Base-by-base conservation (phyloP, 1,284 basidiomycete species). In the Spongiforma sp. region DNA sequence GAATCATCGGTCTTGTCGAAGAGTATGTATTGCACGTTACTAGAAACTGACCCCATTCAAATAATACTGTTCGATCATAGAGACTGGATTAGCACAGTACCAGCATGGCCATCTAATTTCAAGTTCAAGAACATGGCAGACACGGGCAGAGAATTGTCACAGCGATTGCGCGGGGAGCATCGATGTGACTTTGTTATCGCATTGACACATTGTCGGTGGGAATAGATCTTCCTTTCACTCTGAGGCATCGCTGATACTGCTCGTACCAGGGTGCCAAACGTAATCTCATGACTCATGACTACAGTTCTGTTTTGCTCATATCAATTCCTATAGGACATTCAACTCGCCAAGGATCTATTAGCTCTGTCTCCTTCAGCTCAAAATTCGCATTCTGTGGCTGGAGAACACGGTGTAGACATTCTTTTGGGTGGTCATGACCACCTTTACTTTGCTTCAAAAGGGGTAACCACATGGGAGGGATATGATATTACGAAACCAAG, bases 351-450 rank as follows among this genome's bases (percentile, higher is more conserved):
- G 67, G 84, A 88, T 43, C 69, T 93, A 3, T 80, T 81, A 63
- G 91, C 84, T 34, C 83, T 81, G 65, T 91, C 84, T 6, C 86
- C 90, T 1, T 80, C 82, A 10, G 82, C 81, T 6, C 89, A 89
- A 67, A 66, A 79, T 21, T 73, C 74, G 1, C 72, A 79, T 1
- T 66, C 83, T 1, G 81, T 89, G 48, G 77, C 79, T 52, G 77
- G 80, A 53, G 75, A 80, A 48, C 94, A 98, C 68, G 95, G 95
- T 9, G 89, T 91, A 1, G 95, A 97, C 73, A 78, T 97, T 28
- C 78, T 97, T 53, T 84, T 97, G 11, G 95, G 95, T 5, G 95
- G 95, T 0, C 95, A 98, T 69, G 95, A 98, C 72, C 95, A 98
- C 69, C 80, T 93, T 6, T 95, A 95, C 79, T 93, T 91, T 77